Percentiles rank a stretch among this genome's conserved stretches.
Evolutionary conservation across 2,329 filamentous ascomycete species (phyloP).

Genomic region (Talaromyces marneffei): DNA sequence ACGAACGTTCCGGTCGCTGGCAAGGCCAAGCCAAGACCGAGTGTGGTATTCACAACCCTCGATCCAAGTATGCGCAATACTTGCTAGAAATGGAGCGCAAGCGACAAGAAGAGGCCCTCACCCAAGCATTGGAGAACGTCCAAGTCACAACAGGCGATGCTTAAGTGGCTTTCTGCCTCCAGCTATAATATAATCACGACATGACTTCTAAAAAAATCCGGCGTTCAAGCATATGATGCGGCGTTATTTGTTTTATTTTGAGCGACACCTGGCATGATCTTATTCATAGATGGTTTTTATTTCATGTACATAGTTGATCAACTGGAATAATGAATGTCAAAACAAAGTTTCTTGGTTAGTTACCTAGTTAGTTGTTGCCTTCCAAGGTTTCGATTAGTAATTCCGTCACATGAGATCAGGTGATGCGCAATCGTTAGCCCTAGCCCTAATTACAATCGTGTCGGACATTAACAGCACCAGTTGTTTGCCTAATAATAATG

Average conservation of each 20-base stretch:
- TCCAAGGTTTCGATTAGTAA: background rate
- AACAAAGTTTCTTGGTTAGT: slow-evolving; percentile 1
- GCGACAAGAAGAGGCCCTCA: slow-evolving; percentile 53
- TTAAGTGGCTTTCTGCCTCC: slow-evolving; percentile 16
- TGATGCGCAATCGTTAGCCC: background rate
- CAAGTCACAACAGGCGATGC: slow-evolving; percentile 22
- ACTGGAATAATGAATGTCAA: background rate
- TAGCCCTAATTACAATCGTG: background rate
- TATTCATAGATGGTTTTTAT: slow-evolving; percentile 4
- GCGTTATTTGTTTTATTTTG: slow-evolving; percentile 5
- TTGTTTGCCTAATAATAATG: too few species aligned
- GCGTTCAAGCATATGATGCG: slow-evolving; percentile 6
- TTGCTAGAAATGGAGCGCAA: slow-evolving; percentile 67
- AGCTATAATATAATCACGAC: background rate
- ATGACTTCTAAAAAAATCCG: background rate
- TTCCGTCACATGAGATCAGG: background rate
- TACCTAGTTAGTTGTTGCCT: too few species aligned
- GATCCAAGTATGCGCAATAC: slow-evolving; percentile 85
- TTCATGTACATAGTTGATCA: slow-evolving; percentile 8
- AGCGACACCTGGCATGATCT: slow-evolving; percentile 6
- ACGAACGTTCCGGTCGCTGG: slow-evolving; percentile 94
- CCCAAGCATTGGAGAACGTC: slow-evolving; percentile 36
- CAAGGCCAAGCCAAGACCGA: slow-evolving; percentile 95
- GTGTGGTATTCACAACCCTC: slow-evolving; percentile 98
- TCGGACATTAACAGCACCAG: background rate